Evolutionary conservation across 148 eudicot genomes (phyloP).

Genomic region (Pharnaceum exiguum): DNA sequence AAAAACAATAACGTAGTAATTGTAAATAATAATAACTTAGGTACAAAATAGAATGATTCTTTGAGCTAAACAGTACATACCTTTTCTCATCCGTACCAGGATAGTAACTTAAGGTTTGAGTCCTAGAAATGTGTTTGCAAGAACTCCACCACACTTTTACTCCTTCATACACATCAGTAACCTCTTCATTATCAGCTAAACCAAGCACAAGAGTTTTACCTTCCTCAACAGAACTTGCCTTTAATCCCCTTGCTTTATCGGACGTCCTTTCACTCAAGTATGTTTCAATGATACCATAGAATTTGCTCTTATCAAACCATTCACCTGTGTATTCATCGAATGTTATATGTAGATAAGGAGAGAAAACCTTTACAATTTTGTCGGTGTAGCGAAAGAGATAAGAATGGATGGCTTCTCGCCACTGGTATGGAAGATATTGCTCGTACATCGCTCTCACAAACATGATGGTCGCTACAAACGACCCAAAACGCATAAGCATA

Average conservation of each 20-base stretch:
- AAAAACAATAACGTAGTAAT: no score
- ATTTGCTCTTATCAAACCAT: neutral
- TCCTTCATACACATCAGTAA: constrained; percentile 17
- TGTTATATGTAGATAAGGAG: constrained; percentile 9
- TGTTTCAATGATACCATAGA: constrained; percentile 10
- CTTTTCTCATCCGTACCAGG: constrained; percentile 16
- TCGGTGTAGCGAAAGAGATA: neutral
- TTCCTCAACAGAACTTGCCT: constrained; percentile 12
- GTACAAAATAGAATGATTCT: no score
- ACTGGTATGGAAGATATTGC: constrained; percentile 6
- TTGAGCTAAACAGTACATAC: no score
- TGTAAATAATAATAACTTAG: no score
- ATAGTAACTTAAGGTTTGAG: neutral
- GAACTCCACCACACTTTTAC: constrained; percentile 20
- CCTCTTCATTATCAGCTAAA: constrained; percentile 25
- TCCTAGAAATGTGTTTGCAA: neutral
- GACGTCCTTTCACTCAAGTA: constrained; percentile 21
- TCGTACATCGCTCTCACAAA: constrained; percentile 1
- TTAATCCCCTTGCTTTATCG: constrained; percentile 17
- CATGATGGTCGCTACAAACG: constrained; percentile 1
- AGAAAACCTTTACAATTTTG: neutral
- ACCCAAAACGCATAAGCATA: constrained; percentile 1
- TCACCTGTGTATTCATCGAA: neutral
- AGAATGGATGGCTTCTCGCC: neutral
- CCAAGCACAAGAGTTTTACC: constrained; percentile 14